Evolutionary conservation across 202 grass and related monocot species (phyloP).

Genomic region (Setaria viridis): DNA sequence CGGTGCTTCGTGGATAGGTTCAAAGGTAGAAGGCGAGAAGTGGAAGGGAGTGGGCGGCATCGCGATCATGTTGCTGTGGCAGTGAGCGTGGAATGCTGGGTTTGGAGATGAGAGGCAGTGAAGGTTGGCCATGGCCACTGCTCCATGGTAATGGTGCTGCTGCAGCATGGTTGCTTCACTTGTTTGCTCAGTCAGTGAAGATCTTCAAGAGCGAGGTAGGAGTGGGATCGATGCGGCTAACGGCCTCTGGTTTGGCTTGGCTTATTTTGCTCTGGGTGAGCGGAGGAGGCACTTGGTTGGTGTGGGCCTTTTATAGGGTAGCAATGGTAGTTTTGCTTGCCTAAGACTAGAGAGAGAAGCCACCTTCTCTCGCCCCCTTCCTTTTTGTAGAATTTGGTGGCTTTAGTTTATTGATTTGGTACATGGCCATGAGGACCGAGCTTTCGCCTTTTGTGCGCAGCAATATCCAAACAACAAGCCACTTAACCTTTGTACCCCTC

Average conservation of each 20-base stretch:
- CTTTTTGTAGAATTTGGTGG: slow-evolving; percentile 37
- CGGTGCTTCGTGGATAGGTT: slow-evolving; percentile 41
- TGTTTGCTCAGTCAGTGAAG: slow-evolving; percentile 39
- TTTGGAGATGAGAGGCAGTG: slow-evolving; percentile 62
- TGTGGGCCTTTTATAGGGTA: slow-evolving; percentile 59
- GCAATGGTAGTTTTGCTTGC: slow-evolving; percentile 35
- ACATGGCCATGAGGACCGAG: slow-evolving; percentile 44
- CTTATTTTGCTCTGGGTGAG: slow-evolving; percentile 53
- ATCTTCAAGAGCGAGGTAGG: slow-evolving; percentile 10
- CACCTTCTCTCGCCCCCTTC: slow-evolving; percentile 39
- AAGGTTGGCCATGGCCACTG: slow-evolving; percentile 83
- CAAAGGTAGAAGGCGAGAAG: slow-evolving; percentile 45
- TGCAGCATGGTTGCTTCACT: slow-evolving; percentile 43
- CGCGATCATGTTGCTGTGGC: slow-evolving; percentile 55
- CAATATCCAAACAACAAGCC: slow-evolving; percentile 52
- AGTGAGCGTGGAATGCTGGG: slow-evolving; percentile 66
- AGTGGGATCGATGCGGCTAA: slow-evolving; percentile 8
- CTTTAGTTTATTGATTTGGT: slow-evolving; percentile 64
- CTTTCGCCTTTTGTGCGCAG: slow-evolving; percentile 48
- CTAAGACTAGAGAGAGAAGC: slow-evolving; percentile 47
- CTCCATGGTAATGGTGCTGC: slow-evolving; percentile 73
- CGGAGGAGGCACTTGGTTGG: slow-evolving; percentile 51
- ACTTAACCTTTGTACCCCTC: slow-evolving; percentile 36
- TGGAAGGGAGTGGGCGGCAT: slow-evolving; percentile 44
- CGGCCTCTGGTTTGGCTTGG: slow-evolving; percentile 2